These are phyloP conservation scores for Podospora conica DNA, from an alignment of 495 filamentous ascomycete genomes.

Conservation along the genomic window DNA sequence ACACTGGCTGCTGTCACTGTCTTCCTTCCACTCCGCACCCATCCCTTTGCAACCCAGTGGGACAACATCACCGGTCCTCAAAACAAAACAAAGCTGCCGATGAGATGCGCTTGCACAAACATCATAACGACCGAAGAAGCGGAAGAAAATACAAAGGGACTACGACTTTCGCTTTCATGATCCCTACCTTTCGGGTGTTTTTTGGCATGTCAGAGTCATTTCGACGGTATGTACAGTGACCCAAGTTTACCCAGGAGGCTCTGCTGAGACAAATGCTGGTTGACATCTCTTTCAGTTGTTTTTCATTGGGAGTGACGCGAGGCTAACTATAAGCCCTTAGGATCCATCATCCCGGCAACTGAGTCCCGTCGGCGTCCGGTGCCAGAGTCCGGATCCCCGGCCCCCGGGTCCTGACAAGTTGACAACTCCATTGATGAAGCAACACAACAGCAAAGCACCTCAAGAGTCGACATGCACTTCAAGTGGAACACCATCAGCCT, in stretches of 20 bases:
- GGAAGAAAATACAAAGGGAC: neutral
- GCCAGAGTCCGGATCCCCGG: neutral
- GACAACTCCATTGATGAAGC: no score
- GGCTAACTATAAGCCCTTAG: no score
- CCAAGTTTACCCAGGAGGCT: slow-evolving; percentile 2
- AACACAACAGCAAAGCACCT: no score
- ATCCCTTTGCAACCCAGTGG: no score
- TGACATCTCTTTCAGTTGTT: no score
- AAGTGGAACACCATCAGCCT: no score
- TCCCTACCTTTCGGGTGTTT: slow-evolving; percentile 31
- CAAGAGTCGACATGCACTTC: no score
- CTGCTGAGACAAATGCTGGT: no score
- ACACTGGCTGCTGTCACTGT: no score
- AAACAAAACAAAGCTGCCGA: neutral
- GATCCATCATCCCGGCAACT: neutral
- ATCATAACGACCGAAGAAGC: neutral
- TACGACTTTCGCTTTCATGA: neutral
- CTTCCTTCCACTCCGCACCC: no score
- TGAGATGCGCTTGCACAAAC: neutral
- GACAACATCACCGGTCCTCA: neutral
- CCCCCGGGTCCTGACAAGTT: neutral
- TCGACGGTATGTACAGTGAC: slow-evolving; percentile 26
- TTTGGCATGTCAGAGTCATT: slow-evolving; percentile 46
- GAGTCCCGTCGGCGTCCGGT: neutral
- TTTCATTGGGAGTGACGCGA: no score